phyloP scores from a whole-genome alignment of 2,329 filamentous ascomycete species.

The Cercospora beticola region DNA sequence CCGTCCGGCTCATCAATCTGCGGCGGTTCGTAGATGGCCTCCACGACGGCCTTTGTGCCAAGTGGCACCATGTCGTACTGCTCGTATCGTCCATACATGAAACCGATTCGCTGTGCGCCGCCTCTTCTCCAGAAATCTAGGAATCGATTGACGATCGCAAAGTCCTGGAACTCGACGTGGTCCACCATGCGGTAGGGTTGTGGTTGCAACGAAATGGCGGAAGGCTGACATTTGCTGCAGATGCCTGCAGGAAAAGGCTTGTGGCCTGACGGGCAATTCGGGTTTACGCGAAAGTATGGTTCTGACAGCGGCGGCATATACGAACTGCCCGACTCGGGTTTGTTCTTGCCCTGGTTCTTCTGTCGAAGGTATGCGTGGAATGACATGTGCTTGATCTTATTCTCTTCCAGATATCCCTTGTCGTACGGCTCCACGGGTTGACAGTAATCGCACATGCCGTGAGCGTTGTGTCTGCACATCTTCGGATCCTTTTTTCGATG shows the following conservation, averaged over 20 bases:
- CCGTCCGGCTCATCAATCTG: slow-evolving; percentile 88
- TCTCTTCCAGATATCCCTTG: slow-evolving; percentile 81
- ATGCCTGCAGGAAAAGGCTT: slow-evolving; percentile 93
- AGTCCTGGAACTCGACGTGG: slow-evolving; percentile 91
- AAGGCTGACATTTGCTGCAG: slow-evolving; percentile 96
- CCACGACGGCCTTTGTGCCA: slow-evolving; percentile 90
- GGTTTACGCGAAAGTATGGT: slow-evolving; percentile 85
- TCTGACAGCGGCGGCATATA: slow-evolving; percentile 95
- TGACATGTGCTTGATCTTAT: slow-evolving; percentile 98
- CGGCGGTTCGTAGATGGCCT: slow-evolving; percentile 95
- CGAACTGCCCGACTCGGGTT: slow-evolving; percentile 86
- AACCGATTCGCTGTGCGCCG: slow-evolving; percentile 80
- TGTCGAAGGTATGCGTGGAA: slow-evolving; percentile 95
- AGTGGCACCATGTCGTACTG: slow-evolving; percentile 92
- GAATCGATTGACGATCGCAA: slow-evolving; percentile 81
- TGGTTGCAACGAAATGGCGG: slow-evolving; percentile 90
- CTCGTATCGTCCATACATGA: slow-evolving; percentile 84
- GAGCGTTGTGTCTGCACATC: slow-evolving; percentile 94
- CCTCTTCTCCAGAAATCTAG: slow-evolving; percentile 89
- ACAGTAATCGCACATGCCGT: slow-evolving; percentile 99
- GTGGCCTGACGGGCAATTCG: slow-evolving; percentile 88
- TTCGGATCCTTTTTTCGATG: slow-evolving; percentile 68
- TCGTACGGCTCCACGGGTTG: slow-evolving; percentile 96
- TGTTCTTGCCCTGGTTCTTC: slow-evolving; percentile 94
- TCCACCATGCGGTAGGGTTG: slow-evolving; percentile 96